A percentile compares a stretch with the other conserved stretches of the same genome.
Evolutionary conservation across 225 moss, liverwort and hornwort species (phyloP).

Genomic region (Climacium dendroides): DNA sequence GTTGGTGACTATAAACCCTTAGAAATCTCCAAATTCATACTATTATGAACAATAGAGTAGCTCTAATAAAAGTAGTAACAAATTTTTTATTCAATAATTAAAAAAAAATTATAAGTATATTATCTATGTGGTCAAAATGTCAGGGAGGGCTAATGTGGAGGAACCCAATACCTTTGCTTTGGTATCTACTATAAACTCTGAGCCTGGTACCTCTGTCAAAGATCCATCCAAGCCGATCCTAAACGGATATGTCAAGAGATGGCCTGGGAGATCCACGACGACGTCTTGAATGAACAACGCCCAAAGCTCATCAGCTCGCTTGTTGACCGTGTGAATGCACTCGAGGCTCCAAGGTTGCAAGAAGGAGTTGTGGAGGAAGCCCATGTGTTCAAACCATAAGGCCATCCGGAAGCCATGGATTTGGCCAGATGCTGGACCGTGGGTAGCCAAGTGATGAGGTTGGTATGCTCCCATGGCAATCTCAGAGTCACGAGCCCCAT

Average conservation of each 20-base stretch:
- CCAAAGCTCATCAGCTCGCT: slow-evolving; percentile 48
- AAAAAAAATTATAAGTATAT: not conserved
- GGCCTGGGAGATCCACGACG: slow-evolving; percentile 45
- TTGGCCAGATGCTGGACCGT: slow-evolving; percentile 28
- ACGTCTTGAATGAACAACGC: slow-evolving; percentile 21
- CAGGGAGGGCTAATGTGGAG: not conserved
- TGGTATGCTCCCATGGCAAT: slow-evolving; percentile 87
- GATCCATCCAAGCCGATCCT: slow-evolving; percentile 37
- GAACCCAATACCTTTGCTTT: slow-evolving; percentile 29
- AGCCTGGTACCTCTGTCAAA: slow-evolving; percentile 10
- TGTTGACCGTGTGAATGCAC: slow-evolving; percentile 35
- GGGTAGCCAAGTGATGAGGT: slow-evolving; percentile 25
- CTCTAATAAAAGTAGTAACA: not conserved
- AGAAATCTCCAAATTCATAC: not conserved
- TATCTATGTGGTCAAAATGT: slow-evolving; percentile 15
- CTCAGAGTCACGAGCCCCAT: slow-evolving; percentile 75
- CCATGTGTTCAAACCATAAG: slow-evolving; percentile 73
- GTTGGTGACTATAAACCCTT: not conserved
- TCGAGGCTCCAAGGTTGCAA: slow-evolving; percentile 41
- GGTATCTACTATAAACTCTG: slow-evolving; percentile 27
- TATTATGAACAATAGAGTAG: not conserved
- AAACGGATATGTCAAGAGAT: slow-evolving; percentile 45
- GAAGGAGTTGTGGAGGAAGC: slow-evolving; percentile 46
- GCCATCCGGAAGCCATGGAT: slow-evolving; percentile 80
- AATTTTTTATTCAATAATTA: no score